Conservation (phyloP, 2,329 filamentous ascomycete genomes). For the Trichoderma simmonsii region DNA sequence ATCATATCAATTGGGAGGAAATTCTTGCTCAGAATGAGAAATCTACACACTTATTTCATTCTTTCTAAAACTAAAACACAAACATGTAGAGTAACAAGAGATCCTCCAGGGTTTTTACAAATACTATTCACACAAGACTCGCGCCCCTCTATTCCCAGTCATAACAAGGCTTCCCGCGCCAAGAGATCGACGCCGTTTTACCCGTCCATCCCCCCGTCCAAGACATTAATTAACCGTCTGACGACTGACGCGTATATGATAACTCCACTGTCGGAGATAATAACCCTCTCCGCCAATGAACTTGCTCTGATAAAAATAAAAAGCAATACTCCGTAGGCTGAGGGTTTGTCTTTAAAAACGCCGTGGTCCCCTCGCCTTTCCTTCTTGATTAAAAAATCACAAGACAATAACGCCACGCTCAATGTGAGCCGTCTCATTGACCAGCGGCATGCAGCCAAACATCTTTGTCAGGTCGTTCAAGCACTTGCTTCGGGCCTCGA, state of each 20-base stretch:
- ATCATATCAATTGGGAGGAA: not conserved
- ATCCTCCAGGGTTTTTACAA: not conserved
- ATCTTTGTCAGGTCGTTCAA: constrained; percentile 35
- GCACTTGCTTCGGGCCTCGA: constrained; percentile 35
- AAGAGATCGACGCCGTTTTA: constrained; percentile 12
- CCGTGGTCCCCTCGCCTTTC: not conserved
- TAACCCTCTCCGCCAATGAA: not conserved
- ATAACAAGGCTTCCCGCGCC: constrained; percentile 1
- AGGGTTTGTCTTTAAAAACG: not conserved
- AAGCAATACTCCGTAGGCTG: not conserved
- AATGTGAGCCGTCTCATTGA: constrained; percentile 34
- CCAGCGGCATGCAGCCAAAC: constrained; percentile 36
- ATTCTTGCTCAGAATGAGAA: not conserved
- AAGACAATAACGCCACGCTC: constrained; percentile 32
- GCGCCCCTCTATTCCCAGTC: constrained; percentile 2
- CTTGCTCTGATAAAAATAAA: not conserved
- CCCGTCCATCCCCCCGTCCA: not conserved
- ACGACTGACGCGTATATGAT: not conserved
- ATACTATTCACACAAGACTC: not conserved
- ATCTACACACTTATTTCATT: not conserved
- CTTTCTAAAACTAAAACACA: not conserved
- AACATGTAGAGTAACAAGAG: not conserved
- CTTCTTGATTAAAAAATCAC: constrained; percentile 6
- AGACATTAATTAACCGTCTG: constrained; percentile 7
- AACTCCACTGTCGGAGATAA: not conserved